Conservation (phyloP, 2,329 filamentous ascomycete species). For the Pseudopyricularia javanii region DNA sequence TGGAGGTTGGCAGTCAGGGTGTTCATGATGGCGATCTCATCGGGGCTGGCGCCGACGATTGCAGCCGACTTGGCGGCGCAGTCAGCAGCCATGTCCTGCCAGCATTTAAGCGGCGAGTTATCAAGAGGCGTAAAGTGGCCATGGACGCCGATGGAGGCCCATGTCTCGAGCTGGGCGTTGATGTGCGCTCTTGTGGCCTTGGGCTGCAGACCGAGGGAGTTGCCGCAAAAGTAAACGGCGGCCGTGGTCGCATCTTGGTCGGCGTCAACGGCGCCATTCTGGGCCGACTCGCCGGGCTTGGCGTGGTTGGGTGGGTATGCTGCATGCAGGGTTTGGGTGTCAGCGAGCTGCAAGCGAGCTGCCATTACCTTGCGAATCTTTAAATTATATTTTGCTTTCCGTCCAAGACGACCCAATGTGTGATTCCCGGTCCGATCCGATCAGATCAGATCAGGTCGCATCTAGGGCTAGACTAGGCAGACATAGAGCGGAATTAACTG, state of each 20-base stretch:
- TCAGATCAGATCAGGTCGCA: background rate
- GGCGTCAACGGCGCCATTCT: constrained; percentile 18
- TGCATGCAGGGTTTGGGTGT: background rate
- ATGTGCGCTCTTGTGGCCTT: constrained; percentile 53
- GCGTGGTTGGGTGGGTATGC: constrained; percentile 1
- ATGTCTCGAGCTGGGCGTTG: constrained; percentile 64
- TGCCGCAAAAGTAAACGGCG: constrained; percentile 76
- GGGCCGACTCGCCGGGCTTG: background rate
- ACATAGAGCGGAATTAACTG: too few relatives aligned
- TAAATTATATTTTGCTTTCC: background rate
- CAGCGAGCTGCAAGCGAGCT: too few relatives aligned
- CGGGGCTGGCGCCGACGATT: constrained; percentile 53
- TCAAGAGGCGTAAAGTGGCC: constrained; percentile 66
- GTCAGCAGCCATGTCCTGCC: constrained; percentile 68
- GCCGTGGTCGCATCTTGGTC: constrained; percentile 38
- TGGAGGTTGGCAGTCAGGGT: constrained; percentile 75
- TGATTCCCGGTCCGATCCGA: background rate
- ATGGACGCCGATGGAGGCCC: constrained; percentile 73
- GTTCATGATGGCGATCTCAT: constrained; percentile 80
- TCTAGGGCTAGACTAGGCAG: too few relatives aligned
- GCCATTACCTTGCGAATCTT: too few relatives aligned
- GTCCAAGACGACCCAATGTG: too few relatives aligned
- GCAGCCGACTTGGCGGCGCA: constrained; percentile 58
- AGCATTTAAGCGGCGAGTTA: constrained; percentile 61
- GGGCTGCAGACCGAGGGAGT: constrained; percentile 79